Conservation (phyloP, 2,329 filamentous ascomycete genomes). For the Claviceps digitariae region DNA sequence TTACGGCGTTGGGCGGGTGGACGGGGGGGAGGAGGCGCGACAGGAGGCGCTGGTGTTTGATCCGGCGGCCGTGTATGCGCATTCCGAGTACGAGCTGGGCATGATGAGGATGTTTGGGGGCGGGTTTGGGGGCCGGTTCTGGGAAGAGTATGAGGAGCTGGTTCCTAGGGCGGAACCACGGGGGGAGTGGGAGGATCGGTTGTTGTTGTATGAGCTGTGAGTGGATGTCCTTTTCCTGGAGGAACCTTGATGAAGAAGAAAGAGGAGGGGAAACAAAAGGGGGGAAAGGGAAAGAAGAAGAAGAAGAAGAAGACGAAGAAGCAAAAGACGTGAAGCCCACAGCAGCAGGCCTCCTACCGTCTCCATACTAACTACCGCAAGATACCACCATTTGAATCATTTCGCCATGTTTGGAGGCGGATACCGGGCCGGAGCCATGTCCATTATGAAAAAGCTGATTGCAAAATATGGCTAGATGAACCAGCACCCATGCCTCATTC, state of each 20-base stretch:
- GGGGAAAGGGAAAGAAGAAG: too few species aligned
- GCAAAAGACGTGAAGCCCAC: too few species aligned
- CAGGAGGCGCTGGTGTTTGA: constrained; percentile 72
- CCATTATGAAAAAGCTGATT: constrained; percentile 63
- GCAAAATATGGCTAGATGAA: constrained; percentile 47
- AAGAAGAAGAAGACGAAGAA: too few species aligned
- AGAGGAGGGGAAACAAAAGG: too few species aligned
- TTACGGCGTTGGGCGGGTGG: constrained; percentile 52
- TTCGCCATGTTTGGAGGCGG: constrained; percentile 71
- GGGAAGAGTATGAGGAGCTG: constrained; percentile 61
- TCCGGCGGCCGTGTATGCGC: constrained; percentile 67
- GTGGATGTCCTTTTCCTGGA: constrained; percentile 19
- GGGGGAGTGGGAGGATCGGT: constrained; percentile 73
- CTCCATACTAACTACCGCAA: constrained; percentile 20
- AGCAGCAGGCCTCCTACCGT: too few species aligned
- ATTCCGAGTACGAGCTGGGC: constrained; percentile 80
- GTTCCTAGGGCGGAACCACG: constrained; percentile 69
- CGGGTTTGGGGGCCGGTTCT: constrained; percentile 60
- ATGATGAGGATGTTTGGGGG: constrained; percentile 98
- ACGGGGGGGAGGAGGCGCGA: constrained; percentile 32
- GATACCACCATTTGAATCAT: constrained; percentile 85
- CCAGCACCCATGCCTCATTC: not conserved
- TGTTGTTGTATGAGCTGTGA: constrained; percentile 70
- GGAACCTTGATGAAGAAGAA: too few species aligned
- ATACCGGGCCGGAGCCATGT: constrained; percentile 62